Conservation (phyloP, 1,284 basidiomycete genomes). For the Termitomyces sp. region DNA sequence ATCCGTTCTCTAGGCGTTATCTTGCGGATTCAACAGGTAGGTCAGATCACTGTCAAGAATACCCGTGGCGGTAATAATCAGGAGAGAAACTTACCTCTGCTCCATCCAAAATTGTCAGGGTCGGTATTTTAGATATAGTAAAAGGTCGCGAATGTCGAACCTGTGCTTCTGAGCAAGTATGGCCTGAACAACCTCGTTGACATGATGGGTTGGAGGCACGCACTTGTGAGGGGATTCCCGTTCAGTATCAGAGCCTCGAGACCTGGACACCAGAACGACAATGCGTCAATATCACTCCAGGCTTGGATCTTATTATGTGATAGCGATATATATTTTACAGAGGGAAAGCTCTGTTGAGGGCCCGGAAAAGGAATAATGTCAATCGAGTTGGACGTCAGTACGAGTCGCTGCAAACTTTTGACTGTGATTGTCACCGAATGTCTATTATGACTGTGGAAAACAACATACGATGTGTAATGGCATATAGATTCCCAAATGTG, state of each 20-base stretch:
- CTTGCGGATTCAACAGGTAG: conserved; percentile 32
- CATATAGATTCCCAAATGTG: conserved; percentile 44
- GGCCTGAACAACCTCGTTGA: conserved; percentile 12
- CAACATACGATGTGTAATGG: conserved; percentile 46
- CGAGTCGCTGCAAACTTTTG: conserved; percentile 55
- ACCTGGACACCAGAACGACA: conserved; percentile 61
- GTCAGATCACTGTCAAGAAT: conserved; percentile 12
- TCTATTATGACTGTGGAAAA: conserved; percentile 14
- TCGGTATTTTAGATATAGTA: conserved; percentile 67
- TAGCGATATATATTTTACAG: conserved; percentile 58
- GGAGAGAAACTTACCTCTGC: conserved; percentile 44
- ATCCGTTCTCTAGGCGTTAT: conserved; percentile 67
- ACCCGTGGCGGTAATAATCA: background rate
- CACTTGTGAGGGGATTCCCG: conserved; percentile 59
- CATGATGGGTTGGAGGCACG: conserved; percentile 29
- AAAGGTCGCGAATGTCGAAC: conserved; percentile 56
- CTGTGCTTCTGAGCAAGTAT: conserved; percentile 30
- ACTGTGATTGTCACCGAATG: conserved; percentile 6
- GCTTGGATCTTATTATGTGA: conserved; percentile 54
- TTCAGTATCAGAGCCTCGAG: conserved; percentile 55
- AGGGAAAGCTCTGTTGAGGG: conserved; percentile 23
- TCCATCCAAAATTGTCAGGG: conserved; percentile 64
- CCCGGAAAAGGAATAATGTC: conserved; percentile 41
- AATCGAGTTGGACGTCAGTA: conserved; percentile 67
- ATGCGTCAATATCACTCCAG: conserved; percentile 70